Evolutionary conservation across 169 alveolate genomes (phyloP).

Genomic region (Amoebophrya sp.): DNA sequence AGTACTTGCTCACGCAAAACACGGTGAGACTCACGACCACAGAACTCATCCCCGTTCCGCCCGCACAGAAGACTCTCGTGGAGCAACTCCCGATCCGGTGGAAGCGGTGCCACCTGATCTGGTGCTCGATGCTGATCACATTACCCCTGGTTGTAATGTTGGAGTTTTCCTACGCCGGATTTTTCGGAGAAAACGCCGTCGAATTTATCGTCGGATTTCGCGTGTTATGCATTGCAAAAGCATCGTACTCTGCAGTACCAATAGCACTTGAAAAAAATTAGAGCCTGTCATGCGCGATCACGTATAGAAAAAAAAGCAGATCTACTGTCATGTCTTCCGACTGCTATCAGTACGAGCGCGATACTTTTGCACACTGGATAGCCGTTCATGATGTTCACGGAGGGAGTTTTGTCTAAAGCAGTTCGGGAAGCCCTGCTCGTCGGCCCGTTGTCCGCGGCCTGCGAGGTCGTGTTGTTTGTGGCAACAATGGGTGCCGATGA

Average conservation of each 20-base stretch:
- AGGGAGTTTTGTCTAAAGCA: slow-evolving; percentile 17
- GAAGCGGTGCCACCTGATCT: slow-evolving; percentile 30
- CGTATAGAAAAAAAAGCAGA: too few relatives aligned
- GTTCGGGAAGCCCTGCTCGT: slow-evolving; percentile 32
- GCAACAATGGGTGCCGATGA: slow-evolving; percentile 36
- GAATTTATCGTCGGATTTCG: slow-evolving; percentile 26
- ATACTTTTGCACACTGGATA: too few relatives aligned
- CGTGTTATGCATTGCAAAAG: too few relatives aligned
- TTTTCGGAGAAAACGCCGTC: slow-evolving; percentile 26
- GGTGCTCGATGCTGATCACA: slow-evolving; percentile 11
- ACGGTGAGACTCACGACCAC: background rate
- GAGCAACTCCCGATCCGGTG: slow-evolving; percentile 5
- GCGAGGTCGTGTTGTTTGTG: slow-evolving; percentile 28
- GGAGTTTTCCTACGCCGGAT: slow-evolving; percentile 29
- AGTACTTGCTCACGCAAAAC: background rate
- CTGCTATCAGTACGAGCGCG: too few relatives aligned
- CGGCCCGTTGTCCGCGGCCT: slow-evolving; percentile 18
- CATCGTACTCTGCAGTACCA: too few relatives aligned
- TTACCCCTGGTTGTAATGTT: slow-evolving; percentile 19
- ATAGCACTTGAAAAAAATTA: too few relatives aligned
- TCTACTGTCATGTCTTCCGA: too few relatives aligned
- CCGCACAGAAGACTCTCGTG: background rate
- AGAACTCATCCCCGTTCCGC: background rate
- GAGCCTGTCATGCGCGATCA: too few relatives aligned
- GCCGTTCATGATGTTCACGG: slow-evolving; percentile 25